Evolutionary conservation across 1,139 yeast genomes (phyloP), one percentile per base, ranked within the genome.

Genomic region (Spathaspora sp.): DNA sequence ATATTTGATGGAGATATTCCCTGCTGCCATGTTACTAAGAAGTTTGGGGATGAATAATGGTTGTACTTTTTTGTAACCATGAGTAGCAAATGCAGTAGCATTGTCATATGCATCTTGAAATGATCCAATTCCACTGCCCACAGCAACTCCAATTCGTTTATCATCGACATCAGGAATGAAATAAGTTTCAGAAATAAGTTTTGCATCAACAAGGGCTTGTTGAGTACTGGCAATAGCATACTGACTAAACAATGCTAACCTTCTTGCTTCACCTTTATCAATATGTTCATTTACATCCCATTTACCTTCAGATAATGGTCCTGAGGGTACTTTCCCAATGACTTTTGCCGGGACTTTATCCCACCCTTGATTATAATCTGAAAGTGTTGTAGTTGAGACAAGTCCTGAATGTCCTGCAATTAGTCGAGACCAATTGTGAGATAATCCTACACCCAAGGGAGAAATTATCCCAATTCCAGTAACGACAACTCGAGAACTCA

Each of bases 81-180:
- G 60, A 4, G 57, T 54, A 20, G 65, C 58, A 53, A 80, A 84
- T 3, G 67, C 72, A 8, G 78, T 69, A 13, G 87, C 65, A 61
- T 84, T 83, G 40, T 79, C 81, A 58, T 80, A 85, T 0, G 82
- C 67, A 53, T 91, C 97, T 25, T 84, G 85, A 45, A 93, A 76
- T 2, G 96, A 88, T 0, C 98, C 99, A 47, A 93, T 89, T 0
- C 98, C 97, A 2, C 96, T 85, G 0, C 99, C 99, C 3, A 93
- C 81, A 25, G 93, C 86, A 6, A 89, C 93, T 1, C 98, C 98
- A 2, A 67, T 51, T 42, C 46, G 52, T 42, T 55, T 50, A 43
- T 64, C 65, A 42, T 74, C 75, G 13, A 15, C 36, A 15, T 8
- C 8, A 2, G 70, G 61, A 39, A 25, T 25, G 13, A 33, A 15